A percentile compares a stretch with the other conserved stretches of the same genome.
Evolutionary conservation across 208 protist species (phyloP).

Genomic region (Leishmania guyanensis): DNA sequence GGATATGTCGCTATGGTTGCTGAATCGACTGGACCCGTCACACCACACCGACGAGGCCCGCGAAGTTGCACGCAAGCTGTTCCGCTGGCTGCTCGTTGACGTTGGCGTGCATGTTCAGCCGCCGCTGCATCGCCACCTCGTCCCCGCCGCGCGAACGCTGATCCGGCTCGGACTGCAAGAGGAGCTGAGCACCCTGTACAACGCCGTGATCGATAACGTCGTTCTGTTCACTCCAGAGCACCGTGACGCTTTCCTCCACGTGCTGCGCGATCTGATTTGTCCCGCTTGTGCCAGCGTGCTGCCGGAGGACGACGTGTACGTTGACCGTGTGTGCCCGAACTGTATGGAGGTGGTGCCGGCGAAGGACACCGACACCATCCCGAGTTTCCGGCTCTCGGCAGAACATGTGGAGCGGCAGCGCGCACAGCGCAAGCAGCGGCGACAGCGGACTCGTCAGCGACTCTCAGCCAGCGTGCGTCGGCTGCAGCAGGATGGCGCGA

Average conservation of each 20-base stretch:
- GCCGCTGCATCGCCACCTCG: constrained; percentile 68
- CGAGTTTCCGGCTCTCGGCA: constrained; percentile 73
- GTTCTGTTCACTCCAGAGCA: constrained; percentile 63
- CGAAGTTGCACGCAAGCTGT: constrained; percentile 70
- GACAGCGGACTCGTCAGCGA: constrained; percentile 40
- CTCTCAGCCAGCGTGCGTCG: constrained; percentile 45
- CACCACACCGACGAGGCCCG: constrained; percentile 76
- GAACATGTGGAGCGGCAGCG: constrained; percentile 63
- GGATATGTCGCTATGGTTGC: constrained; percentile 77
- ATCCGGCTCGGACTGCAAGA: constrained; percentile 70
- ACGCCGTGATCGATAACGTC: constrained; percentile 79
- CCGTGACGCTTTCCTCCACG: constrained; percentile 65
- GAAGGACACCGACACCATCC: constrained; percentile 49
- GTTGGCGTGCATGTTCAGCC: constrained; percentile 83
- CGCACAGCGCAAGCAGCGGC: constrained; percentile 45
- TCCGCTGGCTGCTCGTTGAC: constrained; percentile 81
- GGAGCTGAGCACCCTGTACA: constrained; percentile 78
- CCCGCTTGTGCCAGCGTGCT: constrained; percentile 69
- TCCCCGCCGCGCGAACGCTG: constrained; percentile 70
- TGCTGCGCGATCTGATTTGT: constrained; percentile 81
- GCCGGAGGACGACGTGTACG: constrained; percentile 56
- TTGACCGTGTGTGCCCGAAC: constrained; percentile 62
- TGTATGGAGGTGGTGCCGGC: constrained; percentile 68
- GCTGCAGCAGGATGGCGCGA: constrained; percentile 14
- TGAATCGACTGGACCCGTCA: constrained; percentile 74